phyloP scores from a whole-genome alignment of 2,329 filamentous ascomycete species.

The Penicillium frequentans region DNA sequence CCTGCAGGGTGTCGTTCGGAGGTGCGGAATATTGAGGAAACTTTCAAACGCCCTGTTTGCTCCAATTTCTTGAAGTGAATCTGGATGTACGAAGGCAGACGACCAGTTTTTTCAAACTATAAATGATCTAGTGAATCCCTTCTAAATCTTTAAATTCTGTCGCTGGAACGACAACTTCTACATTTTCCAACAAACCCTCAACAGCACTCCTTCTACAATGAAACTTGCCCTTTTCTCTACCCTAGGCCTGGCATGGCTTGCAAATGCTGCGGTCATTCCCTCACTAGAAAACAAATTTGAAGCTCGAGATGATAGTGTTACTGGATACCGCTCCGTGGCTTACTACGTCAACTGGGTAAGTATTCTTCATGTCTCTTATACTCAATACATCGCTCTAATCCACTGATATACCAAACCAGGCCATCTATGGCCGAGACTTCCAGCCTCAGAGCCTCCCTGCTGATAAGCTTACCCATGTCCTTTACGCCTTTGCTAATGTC shows the following conservation, averaged over 20 bases:
- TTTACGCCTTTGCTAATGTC: slow-evolving; percentile 93
- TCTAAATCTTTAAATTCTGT: neutral
- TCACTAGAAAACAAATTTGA: neutral
- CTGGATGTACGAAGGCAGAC: neutral
- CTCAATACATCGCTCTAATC: neutral
- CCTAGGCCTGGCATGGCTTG: neutral
- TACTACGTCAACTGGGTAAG: slow-evolving; percentile 44
- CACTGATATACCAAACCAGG: slow-evolving; percentile 44
- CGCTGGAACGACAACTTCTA: neutral
- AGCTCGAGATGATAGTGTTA: neutral
- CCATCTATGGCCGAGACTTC: slow-evolving; percentile 83
- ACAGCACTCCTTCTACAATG: neutral
- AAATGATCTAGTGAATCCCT: neutral
- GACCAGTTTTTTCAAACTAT: neutral
- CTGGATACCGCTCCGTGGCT: neutral
- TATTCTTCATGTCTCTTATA: neutral
- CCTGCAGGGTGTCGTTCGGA: neutral
- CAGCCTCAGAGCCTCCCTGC: slow-evolving; percentile 77
- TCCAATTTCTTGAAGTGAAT: neutral
- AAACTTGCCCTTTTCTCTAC: neutral
- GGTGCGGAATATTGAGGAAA: neutral
- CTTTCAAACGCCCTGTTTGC: neutral
- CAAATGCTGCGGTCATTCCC: neutral
- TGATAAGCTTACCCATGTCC: slow-evolving; percentile 79
- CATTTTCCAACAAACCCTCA: neutral